Evolutionary conservation across 441 rosid genomes (phyloP).

Genomic region (Gossypium davidsonii): DNA sequence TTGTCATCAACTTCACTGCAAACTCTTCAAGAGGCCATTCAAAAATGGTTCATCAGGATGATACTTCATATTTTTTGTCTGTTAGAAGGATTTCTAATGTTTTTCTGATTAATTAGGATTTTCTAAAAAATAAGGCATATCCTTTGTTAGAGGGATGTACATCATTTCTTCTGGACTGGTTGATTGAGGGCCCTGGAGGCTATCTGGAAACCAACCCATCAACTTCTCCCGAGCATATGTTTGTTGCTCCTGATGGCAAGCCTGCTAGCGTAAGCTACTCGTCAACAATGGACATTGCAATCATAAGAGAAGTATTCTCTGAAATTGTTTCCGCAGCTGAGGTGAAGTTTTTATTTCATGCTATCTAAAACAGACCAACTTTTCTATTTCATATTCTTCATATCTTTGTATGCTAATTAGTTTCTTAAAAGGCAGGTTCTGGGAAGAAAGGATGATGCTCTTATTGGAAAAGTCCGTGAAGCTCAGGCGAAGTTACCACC

Average conservation of each 20-base stretch:
- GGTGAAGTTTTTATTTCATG: slow-evolving; percentile 38
- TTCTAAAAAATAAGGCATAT: slow-evolving; percentile 59
- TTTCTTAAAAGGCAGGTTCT: slow-evolving; percentile 44
- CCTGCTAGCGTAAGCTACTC: slow-evolving; percentile 82
- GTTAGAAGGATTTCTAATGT: slow-evolving; percentile 9
- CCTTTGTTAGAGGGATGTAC: slow-evolving; percentile 86
- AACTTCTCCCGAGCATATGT: slow-evolving; percentile 88
- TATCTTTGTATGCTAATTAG: background rate
- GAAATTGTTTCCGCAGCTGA: slow-evolving; percentile 59
- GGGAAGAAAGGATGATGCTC: slow-evolving; percentile 43
- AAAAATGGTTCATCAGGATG: background rate
- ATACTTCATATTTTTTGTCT: background rate
- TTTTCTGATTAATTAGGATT: slow-evolving; percentile 43
- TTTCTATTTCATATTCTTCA: background rate
- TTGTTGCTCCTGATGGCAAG: slow-evolving; percentile 69
- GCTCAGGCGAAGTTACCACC: slow-evolving; percentile 68
- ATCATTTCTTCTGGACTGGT: slow-evolving; percentile 79
- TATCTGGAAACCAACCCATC: slow-evolving; percentile 88
- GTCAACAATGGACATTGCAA: slow-evolving; percentile 87
- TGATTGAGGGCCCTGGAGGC: slow-evolving; percentile 69
- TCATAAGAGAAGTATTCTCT: slow-evolving; percentile 70
- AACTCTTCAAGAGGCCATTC: slow-evolving; percentile 4
- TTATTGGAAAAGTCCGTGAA: slow-evolving; percentile 44
- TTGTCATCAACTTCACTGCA: background rate
- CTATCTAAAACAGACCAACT: background rate